Conservation (phyloP, 140 eudicot species). For the Bidens hawaiensis region DNA sequence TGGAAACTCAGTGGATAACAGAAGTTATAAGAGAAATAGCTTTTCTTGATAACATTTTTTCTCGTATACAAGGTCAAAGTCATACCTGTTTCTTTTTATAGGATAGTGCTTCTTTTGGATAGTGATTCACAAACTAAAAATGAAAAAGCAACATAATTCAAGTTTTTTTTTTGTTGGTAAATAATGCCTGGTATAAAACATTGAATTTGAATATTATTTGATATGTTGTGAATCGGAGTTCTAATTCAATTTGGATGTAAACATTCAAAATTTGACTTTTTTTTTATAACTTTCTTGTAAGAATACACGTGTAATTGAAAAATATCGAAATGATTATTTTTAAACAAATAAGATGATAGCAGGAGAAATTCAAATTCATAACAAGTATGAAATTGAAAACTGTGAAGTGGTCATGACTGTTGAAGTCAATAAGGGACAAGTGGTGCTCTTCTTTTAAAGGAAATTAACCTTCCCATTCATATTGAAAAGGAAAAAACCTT, state of each 20-base stretch:
- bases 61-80: background rate
- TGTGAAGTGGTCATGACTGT: background rate
- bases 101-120: background rate
- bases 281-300: background rate
- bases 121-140: background rate
- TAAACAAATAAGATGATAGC: too few relatives aligned
- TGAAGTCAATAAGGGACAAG: too few relatives aligned
- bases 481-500: background rate
- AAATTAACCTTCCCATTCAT: background rate
- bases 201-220: background rate
- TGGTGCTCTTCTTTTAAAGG: too few relatives aligned
- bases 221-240: background rate
- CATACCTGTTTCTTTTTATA: background rate
- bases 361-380: background rate
- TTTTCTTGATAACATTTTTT: too few relatives aligned
- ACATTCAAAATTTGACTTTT: background rate
- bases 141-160: background rate
- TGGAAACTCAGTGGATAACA: too few relatives aligned
- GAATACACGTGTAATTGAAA: background rate
- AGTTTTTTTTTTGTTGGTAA: too few relatives aligned
- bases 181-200: too few relatives aligned
- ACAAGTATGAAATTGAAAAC: background rate
- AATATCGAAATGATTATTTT: too few relatives aligned
- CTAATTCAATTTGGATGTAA: background rate
- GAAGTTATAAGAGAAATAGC: too few relatives aligned